These are phyloP conservation scores for Sugiyamaella neomexicana DNA, from an alignment of 1,139 yeast genomes.

Conservation along the genomic window DNA sequence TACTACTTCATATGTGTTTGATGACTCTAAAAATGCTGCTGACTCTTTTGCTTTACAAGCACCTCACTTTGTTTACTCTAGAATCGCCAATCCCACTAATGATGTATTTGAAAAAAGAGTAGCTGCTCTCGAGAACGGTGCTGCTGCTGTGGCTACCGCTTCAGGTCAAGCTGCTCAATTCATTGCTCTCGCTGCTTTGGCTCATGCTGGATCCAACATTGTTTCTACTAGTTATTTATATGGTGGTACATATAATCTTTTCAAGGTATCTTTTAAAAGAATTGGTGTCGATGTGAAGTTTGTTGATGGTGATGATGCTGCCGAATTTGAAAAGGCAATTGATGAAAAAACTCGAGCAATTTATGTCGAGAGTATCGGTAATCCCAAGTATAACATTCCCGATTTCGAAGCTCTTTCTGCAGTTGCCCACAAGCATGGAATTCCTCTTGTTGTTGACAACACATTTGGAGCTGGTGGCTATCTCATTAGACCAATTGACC, in stretches of 20 bases:
- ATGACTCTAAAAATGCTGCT: slow-evolving; percentile 88
- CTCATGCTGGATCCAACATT: slow-evolving; percentile 86
- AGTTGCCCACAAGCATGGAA: slow-evolving; percentile 83
- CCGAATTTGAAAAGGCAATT: slow-evolving; percentile 67
- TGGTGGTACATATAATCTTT: slow-evolving; percentile 96
- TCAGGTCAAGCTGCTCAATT: slow-evolving; percentile 97
- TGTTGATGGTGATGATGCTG: slow-evolving; percentile 73
- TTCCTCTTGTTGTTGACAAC: slow-evolving; percentile 93
- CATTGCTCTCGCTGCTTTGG: slow-evolving; percentile 77
- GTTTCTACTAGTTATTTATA: slow-evolving; percentile 85
- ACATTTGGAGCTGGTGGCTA: slow-evolving; percentile 98
- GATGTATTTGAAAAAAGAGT: slow-evolving; percentile 89
- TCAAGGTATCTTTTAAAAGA: slow-evolving; percentile 87
- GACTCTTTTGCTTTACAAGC: slow-evolving; percentile 81
- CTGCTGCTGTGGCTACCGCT: slow-evolving; percentile 84
- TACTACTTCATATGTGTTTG: slow-evolving; percentile 71
- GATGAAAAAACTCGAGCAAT: slow-evolving; percentile 88
- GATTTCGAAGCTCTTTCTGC: slow-evolving; percentile 77
- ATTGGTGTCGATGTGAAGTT: slow-evolving; percentile 83
- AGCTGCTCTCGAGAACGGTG: slow-evolving; percentile 91
- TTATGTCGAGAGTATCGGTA: slow-evolving; percentile 88
- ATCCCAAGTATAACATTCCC: slow-evolving; percentile 91
- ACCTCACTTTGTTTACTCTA: slow-evolving; percentile 81
- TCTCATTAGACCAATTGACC: slow-evolving; percentile 78
- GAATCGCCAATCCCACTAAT: slow-evolving; percentile 90